Evolutionary conservation across 257 asterid species (phyloP).

Genomic region (Scutellaria barbata): DNA sequence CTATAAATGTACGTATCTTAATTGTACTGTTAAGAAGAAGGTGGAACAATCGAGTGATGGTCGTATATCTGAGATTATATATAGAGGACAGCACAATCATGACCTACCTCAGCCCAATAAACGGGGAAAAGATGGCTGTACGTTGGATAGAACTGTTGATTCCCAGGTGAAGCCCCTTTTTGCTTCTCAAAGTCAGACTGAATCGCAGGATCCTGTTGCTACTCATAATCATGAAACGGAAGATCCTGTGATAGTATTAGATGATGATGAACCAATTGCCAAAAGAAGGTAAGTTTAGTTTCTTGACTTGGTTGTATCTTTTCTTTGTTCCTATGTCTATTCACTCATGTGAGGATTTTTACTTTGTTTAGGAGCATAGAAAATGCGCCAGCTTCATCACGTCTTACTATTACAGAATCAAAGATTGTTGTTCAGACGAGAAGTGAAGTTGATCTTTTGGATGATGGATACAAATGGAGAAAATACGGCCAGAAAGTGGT

Average conservation of each 20-base stretch:
- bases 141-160: constrained; percentile 36
- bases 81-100: constrained; percentile 88
- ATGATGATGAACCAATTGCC: constrained; percentile 64
- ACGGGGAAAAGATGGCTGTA: constrained; percentile 54
- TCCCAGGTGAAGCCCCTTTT: constrained; percentile 31
- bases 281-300: constrained; percentile 64
- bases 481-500: constrained; percentile 96
- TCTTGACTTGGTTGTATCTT: not conserved
- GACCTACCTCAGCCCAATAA: constrained; percentile 61
- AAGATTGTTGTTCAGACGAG: constrained; percentile 90
- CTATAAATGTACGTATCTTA: constrained; percentile 72
- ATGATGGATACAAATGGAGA: constrained; percentile 92
- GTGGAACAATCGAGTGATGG: constrained; percentile 80
- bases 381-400: constrained; percentile 50
- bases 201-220: not conserved
- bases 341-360: constrained; percentile 1
- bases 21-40: constrained; percentile 87
- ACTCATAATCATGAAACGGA: constrained; percentile 46
- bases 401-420: constrained; percentile 76
- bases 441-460: constrained; percentile 90
- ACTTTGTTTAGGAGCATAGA: constrained; percentile 54
- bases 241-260: constrained; percentile 45
- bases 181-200: constrained; percentile 20
- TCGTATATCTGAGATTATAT: constrained; percentile 73
- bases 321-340: not conserved